Evolutionary conservation across 176 grass and related monocot species (phyloP), one percentile per base, ranked within the genome.

Genomic region (Stipa capillata): DNA sequence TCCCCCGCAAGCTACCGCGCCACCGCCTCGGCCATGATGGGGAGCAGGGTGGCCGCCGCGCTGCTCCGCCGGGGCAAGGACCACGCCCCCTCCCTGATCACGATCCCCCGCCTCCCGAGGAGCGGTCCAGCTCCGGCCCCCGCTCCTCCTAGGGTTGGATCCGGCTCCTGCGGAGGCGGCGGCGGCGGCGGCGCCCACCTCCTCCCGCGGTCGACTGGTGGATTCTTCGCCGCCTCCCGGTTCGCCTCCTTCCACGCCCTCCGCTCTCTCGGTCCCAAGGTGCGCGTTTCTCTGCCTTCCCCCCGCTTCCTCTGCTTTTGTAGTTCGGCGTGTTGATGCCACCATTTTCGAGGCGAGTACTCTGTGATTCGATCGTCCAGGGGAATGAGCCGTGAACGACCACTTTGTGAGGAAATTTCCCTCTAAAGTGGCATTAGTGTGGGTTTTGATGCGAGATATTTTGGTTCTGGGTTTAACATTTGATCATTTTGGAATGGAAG

Each of bases 61-160:
- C 89, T 97, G 31, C 77, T 97, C 29, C 91, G 95, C 45, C 85
- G 92, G 73, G 76, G 77, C 34, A 92, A 76, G 82, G 57, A 76
- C 70, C 67, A 84, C 35, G 69, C 57, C 12, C 66, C 78, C 4
- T 4, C 79, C 47, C 41, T 84, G n/a, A 8, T 60, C 12, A 33
- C 4, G 25, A 20, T 11, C 33, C 79, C 69, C 17, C 73, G 82
- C 55, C 29, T 77, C 42, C 63, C 77, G 53, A 54, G 31, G 51
- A 31, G 12, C 36, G 16, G 62, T 21, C 82, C 77, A 0, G 33
- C 70, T 34, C 82, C 70, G 33, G 9, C 24, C 37, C 48, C 47
- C 14, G 32, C 76, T n/a, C 41, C 23, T 75, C 70, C 76, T 76
- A 89, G 53, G 76, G 69, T 81, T 81, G 77, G 87, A 81, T 85